These are phyloP conservation scores for Omphalea diandra DNA, from an alignment of 441 rosid genomes.

Conservation along the genomic window DNA sequence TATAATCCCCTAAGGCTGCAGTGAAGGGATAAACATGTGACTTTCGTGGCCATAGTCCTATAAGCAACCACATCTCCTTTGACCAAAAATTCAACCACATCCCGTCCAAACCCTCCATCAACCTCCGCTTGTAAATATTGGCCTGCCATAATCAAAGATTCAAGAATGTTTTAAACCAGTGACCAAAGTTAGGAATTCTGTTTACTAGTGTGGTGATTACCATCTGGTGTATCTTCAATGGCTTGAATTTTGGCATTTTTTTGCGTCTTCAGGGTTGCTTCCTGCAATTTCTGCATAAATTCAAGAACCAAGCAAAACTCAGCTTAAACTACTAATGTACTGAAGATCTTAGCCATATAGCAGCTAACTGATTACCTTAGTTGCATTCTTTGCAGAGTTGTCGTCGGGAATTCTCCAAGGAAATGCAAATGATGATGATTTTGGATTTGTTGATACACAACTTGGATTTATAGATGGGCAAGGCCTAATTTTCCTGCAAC, in stretches of 20 bases:
- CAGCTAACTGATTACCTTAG: constrained; percentile 52
- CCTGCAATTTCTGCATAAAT: constrained; percentile 55
- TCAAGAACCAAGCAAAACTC: not conserved
- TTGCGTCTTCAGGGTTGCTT: constrained; percentile 68
- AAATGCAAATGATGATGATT: constrained; percentile 71
- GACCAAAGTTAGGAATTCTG: not conserved
- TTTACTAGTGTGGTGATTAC: constrained; percentile 40
- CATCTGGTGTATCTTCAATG: constrained; percentile 65
- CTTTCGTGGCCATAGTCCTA: constrained; percentile 74
- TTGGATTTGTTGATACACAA: constrained; percentile 83
- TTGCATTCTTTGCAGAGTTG: constrained; percentile 42
- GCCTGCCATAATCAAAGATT: constrained; percentile 36
- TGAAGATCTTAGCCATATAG: not conserved
- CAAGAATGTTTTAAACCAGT: not conserved
- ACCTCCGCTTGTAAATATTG: constrained; percentile 68
- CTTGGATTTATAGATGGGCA: constrained; percentile 91
- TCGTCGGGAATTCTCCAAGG: constrained; percentile 64
- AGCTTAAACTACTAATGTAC: not conserved
- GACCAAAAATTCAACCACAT: constrained; percentile 76
- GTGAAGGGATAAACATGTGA: constrained; percentile 89
- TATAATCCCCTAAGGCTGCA: constrained; percentile 87
- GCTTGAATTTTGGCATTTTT: constrained; percentile 56
- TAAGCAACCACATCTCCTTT: constrained; percentile 73
- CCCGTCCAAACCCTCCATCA: constrained; percentile 71
- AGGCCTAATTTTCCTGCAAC: constrained; percentile 66